These are phyloP conservation scores for Tolypocladium inflatum DNA, from an alignment of 2,329 filamentous ascomycete genomes.

Conservation along the genomic window DNA sequence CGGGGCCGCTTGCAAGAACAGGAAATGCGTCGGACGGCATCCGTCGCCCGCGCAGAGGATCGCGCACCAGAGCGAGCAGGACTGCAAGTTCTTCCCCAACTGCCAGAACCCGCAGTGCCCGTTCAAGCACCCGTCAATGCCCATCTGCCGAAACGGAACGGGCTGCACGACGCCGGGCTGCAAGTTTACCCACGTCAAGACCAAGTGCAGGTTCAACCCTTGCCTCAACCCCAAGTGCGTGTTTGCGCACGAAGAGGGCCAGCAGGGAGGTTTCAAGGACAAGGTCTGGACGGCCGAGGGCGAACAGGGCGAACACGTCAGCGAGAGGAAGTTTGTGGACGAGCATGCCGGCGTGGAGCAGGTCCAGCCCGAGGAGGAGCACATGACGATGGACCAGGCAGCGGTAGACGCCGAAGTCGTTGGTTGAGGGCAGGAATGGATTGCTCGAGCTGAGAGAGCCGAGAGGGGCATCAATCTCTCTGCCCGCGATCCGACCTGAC, in stretches of 20 bases:
- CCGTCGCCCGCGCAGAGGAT: constrained; percentile 78
- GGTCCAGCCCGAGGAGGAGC: constrained; percentile 47
- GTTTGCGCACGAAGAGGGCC: constrained; percentile 86
- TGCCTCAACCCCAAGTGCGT: constrained; percentile 83
- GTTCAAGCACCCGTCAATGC: constrained; percentile 82
- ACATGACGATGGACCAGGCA: constrained; percentile 26
- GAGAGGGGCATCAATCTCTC: neutral
- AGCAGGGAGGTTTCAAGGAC: constrained; percentile 74
- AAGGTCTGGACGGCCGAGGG: constrained; percentile 79
- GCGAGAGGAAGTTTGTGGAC: constrained; percentile 80
- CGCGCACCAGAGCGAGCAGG: constrained; percentile 71
- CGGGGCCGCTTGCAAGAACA: constrained; percentile 89
- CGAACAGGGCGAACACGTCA: constrained; percentile 62
- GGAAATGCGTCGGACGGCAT: constrained; percentile 85
- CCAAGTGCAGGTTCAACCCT: constrained; percentile 81
- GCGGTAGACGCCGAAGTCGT: constrained; percentile 30
- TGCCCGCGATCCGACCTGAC: neutral
- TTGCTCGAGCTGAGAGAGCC: neutral
- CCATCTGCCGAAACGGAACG: constrained; percentile 81
- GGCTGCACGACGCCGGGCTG: constrained; percentile 76
- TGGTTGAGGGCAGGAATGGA: constrained; percentile 6
- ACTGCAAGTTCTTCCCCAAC: constrained; percentile 87
- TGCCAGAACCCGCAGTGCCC: constrained; percentile 81
- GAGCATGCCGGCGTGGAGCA: constrained; percentile 60
- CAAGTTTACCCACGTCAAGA: constrained; percentile 81